These are phyloP conservation scores for Pichia exigua DNA, from an alignment of 805 yeast species.

Conservation along the genomic window DNA sequence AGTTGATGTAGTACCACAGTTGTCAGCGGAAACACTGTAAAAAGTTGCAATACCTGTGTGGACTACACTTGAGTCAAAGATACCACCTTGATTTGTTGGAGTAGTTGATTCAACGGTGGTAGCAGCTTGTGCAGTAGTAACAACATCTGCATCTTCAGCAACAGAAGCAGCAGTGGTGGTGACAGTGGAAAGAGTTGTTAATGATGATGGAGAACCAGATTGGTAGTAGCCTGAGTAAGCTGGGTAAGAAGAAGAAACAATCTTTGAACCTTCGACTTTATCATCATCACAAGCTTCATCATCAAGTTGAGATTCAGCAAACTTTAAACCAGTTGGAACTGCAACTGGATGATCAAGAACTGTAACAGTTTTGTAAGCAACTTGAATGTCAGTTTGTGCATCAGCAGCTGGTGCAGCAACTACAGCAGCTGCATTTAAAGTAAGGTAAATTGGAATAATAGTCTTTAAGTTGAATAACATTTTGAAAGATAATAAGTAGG, in stretches of 20 bases:
- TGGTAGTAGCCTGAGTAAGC: not conserved
- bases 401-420: not conserved
- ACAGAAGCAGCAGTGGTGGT: not conserved
- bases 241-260: not conserved
- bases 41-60: slow-evolving; percentile 42
- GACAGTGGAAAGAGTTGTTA: not conserved
- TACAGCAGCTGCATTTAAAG: not conserved
- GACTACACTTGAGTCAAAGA: slow-evolving; percentile 6
- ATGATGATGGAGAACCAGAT: not conserved
- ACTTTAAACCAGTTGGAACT: slow-evolving; percentile 1
- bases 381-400: not conserved
- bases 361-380: slow-evolving; percentile 1
- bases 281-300: not conserved
- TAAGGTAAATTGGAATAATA: not conserved
- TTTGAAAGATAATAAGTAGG: not conserved
- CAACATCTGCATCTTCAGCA: not conserved
- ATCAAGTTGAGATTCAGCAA: not conserved
- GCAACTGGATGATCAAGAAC: not conserved
- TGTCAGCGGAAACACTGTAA: slow-evolving; percentile 39
- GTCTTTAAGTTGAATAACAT: slow-evolving; percentile 2
- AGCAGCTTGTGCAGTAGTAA: slow-evolving; percentile 1
- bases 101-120: slow-evolving; percentile 5
- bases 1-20: slow-evolving; percentile 39
- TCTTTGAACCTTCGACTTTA: not conserved
- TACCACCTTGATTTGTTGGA: slow-evolving; percentile 4